Percentiles rank a stretch among this genome's conserved stretches.
Conservation (phyloP, 148 eudicot genomes). For the Euryodendron excelsum region DNA sequence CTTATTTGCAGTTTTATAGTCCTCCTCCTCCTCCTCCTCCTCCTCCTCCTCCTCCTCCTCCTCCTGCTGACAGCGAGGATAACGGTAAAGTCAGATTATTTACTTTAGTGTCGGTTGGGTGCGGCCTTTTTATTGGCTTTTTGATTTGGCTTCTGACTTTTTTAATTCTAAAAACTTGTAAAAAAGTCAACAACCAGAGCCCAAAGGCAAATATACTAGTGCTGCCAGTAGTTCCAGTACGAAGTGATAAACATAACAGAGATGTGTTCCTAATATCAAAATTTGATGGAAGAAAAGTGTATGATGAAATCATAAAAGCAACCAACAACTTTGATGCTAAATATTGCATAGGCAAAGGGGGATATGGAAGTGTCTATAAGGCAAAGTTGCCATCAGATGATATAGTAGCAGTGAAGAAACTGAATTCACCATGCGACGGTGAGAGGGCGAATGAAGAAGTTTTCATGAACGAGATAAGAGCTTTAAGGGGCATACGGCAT, state of each 20-base stretch:
- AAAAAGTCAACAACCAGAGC: constrained; percentile 34
- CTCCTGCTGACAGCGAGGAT: no score
- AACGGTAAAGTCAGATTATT: no score
- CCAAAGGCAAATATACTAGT: no score
- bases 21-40: no score
- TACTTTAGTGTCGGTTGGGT: no score
- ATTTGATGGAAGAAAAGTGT: neutral
- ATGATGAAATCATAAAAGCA: no score
- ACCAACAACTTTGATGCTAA: constrained; percentile 22
- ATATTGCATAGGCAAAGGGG: constrained; percentile 38
- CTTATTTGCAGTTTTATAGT: constrained; percentile 30
- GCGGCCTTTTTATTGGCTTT: no score
- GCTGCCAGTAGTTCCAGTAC: no score
- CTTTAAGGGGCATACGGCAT: constrained; percentile 31
- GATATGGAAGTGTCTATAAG: constrained; percentile 33
- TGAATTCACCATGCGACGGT: constrained; percentile 11
- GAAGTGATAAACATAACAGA: no score
- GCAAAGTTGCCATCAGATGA: constrained; percentile 38
- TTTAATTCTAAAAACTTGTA: no score
- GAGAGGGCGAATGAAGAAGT: constrained; percentile 9
- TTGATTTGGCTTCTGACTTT: no score
- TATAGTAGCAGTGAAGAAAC: constrained; percentile 47
- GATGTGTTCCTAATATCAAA: neutral
- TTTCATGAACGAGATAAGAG: constrained; percentile 28
- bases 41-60: no score